phyloP scores from a whole-genome alignment of 805 yeast genomes.

The Cyberlindnera euphorbiae region DNA sequence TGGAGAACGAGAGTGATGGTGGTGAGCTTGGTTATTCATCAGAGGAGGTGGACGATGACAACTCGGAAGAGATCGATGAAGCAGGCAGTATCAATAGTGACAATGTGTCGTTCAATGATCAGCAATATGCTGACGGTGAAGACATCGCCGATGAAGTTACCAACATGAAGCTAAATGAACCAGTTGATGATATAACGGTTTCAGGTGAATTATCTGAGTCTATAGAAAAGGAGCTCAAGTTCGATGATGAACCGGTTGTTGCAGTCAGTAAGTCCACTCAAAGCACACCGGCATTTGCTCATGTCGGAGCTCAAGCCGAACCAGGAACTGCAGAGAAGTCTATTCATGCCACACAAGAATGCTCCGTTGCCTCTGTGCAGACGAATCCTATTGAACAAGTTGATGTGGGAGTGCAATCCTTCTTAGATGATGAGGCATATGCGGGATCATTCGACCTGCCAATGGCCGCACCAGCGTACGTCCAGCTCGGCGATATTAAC shows the following conservation, averaged over 20 bases:
- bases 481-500: slow-evolving; percentile 17
- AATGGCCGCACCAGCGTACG: slow-evolving; percentile 13
- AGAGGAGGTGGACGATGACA: slow-evolving; percentile 2
- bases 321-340: neutral
- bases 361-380: slow-evolving; percentile 8
- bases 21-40: too few species aligned
- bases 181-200: neutral
- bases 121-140: too few species aligned
- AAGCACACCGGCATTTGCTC: neutral
- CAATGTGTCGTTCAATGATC: too few species aligned
- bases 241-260: neutral
- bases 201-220: slow-evolving; percentile 6
- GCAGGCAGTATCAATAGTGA: too few species aligned
- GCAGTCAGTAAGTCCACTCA: neutral
- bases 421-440: slow-evolving; percentile 31
- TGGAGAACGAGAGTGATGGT: too few species aligned
- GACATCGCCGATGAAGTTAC: slow-evolving; percentile 1
- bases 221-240: slow-evolving; percentile 1
- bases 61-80: too few species aligned
- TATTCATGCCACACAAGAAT: slow-evolving; percentile 2
- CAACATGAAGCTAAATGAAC: slow-evolving; percentile 1
- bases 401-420: slow-evolving; percentile 17
- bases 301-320: slow-evolving; percentile 1
- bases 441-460: slow-evolving; percentile 24
- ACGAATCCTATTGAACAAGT: slow-evolving; percentile 12